Evolutionary conservation across 1,284 basidiomycete species (phyloP), one percentile per base, ranked within the genome.

Genomic region (Xerocomus minutiporus): DNA sequence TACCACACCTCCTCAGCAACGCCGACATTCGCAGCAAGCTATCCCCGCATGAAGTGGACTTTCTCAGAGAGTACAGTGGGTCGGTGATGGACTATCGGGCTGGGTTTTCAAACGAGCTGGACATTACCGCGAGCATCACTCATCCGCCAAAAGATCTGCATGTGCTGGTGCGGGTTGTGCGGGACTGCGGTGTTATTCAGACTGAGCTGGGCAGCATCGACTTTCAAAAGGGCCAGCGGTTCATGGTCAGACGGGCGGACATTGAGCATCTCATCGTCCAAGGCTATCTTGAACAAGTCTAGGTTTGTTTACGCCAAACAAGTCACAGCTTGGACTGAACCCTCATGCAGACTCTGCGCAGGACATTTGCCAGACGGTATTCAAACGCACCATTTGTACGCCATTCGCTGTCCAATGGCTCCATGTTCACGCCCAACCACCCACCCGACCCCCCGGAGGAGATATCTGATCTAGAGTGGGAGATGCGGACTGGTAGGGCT

Each of bases 221-320:
- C 67, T 93, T 97, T 66, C 80, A 83, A 61, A 90, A 87, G 68
- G 94, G 93, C 0, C 88, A 93, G 71, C 74, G 93, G 53, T 94
- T 93, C 64, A 83, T 93, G 75, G 85, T 97, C 48, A 78, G 88
- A 44, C 75, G 91, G 59, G 81, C 86, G 9, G 91, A 96, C 69
- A 86, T 97, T 54, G 95, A 97, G 69, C 85, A 93, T 66, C 78
- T 97, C 59, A 90, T 97, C 61, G 83, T 95, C 1, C 90, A 94
- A 64, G 94, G 93, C 4, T 96, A 88, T 70, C 73, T 98, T 57
- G 90, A 95, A 71, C 81, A 87, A 61, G 77, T 84, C 55, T 75
- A 64, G 63, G 46, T 71, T 73, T 52, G 62, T 64, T 52, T 58
- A 68, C 17, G 63, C 65, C 64, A 69, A 68, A 69, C 61, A 69